Percentiles rank a stretch among this genome's conserved stretches.
These are phyloP conservation scores for Fusarium pseudocircinatum DNA, from an alignment of 2,329 filamentous ascomycete genomes.

Conservation along the genomic window DNA sequence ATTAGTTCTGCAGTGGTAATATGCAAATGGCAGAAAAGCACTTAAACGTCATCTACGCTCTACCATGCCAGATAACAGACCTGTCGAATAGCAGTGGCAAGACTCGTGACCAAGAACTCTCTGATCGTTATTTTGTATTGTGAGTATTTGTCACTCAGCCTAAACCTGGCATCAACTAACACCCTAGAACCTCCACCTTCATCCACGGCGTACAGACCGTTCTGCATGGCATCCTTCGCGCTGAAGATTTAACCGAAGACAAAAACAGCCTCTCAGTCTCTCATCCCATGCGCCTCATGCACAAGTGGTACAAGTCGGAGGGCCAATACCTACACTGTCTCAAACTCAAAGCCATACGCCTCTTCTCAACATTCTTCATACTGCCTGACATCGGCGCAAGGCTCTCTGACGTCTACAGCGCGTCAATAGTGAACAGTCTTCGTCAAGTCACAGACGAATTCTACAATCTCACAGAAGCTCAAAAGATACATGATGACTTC, in stretches of 20 bases:
- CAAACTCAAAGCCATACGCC: slow-evolving; percentile 9
- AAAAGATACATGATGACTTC: not conserved
- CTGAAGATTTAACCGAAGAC: accelerated
- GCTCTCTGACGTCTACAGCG: not conserved
- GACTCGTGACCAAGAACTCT: not conserved
- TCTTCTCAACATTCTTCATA: slow-evolving; percentile 15
- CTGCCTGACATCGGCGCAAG: not conserved
- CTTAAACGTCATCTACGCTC: not conserved
- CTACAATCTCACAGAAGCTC: not conserved
- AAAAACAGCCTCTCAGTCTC: accelerated
- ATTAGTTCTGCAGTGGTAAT: slow-evolving; percentile 4
- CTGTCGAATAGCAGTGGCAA: not conserved
- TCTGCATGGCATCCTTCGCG: not conserved
- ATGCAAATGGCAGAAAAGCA: slow-evolving; percentile 5
- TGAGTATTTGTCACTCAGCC: accelerated
- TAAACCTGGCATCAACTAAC: accelerated
- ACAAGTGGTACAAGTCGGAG: not conserved
- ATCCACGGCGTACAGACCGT: slow-evolving; percentile 2
- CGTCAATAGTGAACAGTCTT: not conserved
- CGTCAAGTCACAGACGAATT: not conserved
- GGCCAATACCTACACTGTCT: not conserved
- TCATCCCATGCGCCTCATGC: not conserved
- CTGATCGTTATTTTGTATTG: slow-evolving; percentile 13
- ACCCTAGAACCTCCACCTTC: not conserved
- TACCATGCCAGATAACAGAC: not conserved